These are phyloP conservation scores for Metschnikowia matae DNA, from an alignment of 805 yeast species.

Conservation along the genomic window DNA sequence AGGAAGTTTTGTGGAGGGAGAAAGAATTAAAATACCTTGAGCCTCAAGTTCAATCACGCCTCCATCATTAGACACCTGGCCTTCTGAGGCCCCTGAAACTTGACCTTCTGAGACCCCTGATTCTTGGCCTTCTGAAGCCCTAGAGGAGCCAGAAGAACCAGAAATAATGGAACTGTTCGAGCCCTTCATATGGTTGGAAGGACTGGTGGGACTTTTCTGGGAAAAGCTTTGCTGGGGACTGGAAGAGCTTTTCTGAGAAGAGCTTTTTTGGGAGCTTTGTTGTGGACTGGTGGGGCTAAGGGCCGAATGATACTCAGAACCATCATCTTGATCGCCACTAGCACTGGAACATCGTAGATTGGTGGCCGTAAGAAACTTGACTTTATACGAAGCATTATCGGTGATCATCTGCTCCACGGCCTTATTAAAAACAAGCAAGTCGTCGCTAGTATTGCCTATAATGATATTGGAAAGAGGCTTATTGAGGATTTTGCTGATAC, in stretches of 20 bases:
- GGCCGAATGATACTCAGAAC: neutral
- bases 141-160: neutral
- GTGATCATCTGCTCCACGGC: constrained; percentile 67
- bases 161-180: no score
- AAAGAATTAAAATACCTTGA: constrained; percentile 83
- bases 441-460: constrained; percentile 56
- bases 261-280: no score
- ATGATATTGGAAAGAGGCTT: constrained; percentile 61
- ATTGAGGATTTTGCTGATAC: constrained; percentile 47
- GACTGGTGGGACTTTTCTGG: no score
- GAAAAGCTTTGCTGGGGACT: no score
- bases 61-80: constrained; percentile 49
- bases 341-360: constrained; percentile 15
- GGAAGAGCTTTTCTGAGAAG: no score
- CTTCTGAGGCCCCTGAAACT: constrained; percentile 19
- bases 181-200: no score
- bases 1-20: constrained; percentile 51
- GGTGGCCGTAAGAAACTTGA: constrained; percentile 61
- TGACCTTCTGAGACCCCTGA: constrained; percentile 24
- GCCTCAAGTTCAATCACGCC: constrained; percentile 78
- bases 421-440: constrained; percentile 60
- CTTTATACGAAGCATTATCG: constrained; percentile 75
- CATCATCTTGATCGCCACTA: neutral
- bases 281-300: no score
- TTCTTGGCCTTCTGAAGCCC: constrained; percentile 22